These are phyloP conservation scores for Entomortierella beljakovae DNA, from an alignment of 192 early-diverging fungal species.

Conservation along the genomic window DNA sequence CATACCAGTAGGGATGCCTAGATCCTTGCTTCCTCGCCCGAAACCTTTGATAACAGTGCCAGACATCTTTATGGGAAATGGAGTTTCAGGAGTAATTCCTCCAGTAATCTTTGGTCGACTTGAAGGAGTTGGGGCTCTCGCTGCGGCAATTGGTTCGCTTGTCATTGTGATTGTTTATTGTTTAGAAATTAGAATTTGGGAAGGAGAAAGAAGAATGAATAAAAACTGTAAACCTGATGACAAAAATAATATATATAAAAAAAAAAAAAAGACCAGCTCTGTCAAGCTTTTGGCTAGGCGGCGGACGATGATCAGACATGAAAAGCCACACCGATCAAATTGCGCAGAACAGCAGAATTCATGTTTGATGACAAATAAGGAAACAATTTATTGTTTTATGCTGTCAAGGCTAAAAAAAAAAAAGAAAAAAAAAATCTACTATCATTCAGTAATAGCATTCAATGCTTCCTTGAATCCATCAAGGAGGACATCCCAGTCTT, in stretches of 20 bases:
- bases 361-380: not conserved
- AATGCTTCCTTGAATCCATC: conserved; percentile 79
- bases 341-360: not conserved
- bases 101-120: conserved; percentile 74
- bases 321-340: conserved; percentile 4
- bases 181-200: not conserved
- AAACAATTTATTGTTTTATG: not conserved
- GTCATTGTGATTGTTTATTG: conserved; percentile 9
- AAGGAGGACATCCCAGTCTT: conserved; percentile 78
- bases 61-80: conserved; percentile 83
- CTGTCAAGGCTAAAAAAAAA: not conserved
- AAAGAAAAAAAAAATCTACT: not conserved
- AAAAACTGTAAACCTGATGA: too few relatives aligned
- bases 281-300: too few relatives aligned
- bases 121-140: not conserved
- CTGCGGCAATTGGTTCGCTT: conserved; percentile 6
- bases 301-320: not conserved
- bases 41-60: conserved; percentile 92
- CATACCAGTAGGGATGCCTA: conserved; percentile 96
- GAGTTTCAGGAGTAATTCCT: conserved; percentile 63
- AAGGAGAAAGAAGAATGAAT: not conserved
- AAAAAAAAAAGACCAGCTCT: not conserved
- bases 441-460: conserved; percentile 58
- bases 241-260: too few relatives aligned
- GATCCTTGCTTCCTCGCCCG: conserved; percentile 95